Percentiles rank a stretch among this genome's conserved stretches.
Evolutionary conservation across 2,329 filamentous ascomycete species (phyloP).

Genomic region (Exophiala calicioides): DNA sequence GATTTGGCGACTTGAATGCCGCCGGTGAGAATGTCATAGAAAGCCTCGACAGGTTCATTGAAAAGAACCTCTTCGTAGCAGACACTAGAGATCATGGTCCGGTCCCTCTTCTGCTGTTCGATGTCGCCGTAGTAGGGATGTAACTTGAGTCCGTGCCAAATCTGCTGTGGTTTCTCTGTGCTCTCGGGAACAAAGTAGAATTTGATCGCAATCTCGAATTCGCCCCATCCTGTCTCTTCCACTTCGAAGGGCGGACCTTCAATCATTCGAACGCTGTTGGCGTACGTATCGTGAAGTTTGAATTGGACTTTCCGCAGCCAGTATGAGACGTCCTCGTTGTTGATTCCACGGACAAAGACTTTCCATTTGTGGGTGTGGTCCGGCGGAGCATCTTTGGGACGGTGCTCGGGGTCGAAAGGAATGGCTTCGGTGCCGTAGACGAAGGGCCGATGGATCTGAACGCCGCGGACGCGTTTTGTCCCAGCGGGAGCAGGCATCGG

Average conservation of each 20-base stretch:
- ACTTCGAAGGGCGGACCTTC: conserved; percentile 82
- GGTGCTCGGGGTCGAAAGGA: conserved; percentile 73
- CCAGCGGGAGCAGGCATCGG: conserved; percentile 56
- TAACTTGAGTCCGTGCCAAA: conserved; percentile 88
- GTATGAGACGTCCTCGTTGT: conserved; percentile 87
- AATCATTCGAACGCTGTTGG: conserved; percentile 82
- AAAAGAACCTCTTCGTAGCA: conserved; percentile 93
- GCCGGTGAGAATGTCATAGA: conserved; percentile 81
- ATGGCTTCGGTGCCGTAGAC: conserved; percentile 78
- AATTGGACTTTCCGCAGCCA: conserved; percentile 98
- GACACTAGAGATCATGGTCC: conserved; percentile 70
- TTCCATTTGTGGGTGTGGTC: conserved; percentile 98
- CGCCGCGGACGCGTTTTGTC: conserved; percentile 56
- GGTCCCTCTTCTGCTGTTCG: conserved; percentile 69
- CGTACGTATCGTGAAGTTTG: conserved; percentile 95
- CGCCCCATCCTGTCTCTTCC: conserved; percentile 93
- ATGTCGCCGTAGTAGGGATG: conserved; percentile 82
- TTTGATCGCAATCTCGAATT: conserved; percentile 95
- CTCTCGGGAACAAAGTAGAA: conserved; percentile 88
- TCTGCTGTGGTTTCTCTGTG: conserved; percentile 90
- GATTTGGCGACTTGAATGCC: conserved; percentile 57
- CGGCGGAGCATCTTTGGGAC: conserved; percentile 73
- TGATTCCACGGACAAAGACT: conserved; percentile 87
- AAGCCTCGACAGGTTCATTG: conserved; percentile 88
- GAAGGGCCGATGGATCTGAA: conserved; percentile 51